Conservation (phyloP, 2,329 filamentous ascomycete genomes). For the Fusarium sp. region DNA sequence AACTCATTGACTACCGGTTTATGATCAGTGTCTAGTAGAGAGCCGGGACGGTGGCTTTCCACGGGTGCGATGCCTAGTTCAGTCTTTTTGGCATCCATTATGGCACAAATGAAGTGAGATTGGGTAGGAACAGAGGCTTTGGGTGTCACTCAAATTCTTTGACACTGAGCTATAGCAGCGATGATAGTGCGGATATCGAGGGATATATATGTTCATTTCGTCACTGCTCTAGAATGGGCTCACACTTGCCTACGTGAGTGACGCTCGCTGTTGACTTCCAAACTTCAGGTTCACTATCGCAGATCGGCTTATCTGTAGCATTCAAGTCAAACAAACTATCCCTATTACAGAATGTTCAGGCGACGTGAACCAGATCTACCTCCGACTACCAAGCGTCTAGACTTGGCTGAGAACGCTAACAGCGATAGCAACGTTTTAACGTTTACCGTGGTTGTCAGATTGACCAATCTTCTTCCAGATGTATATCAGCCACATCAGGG, state of each 20-base stretch:
- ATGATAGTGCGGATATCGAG: not conserved
- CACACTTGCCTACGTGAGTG: too few relatives aligned
- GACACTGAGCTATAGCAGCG: not conserved
- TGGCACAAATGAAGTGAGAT: not conserved
- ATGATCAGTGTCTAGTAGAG: fast-evolving
- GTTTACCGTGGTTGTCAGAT: not conserved
- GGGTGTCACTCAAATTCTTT: not conserved
- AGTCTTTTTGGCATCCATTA: not conserved
- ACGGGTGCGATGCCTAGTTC: not conserved
- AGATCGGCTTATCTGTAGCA: not conserved
- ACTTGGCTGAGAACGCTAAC: not conserved
- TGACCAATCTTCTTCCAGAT: not conserved
- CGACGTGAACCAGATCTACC: not conserved
- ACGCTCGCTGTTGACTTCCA: fast-evolving
- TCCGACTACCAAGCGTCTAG: not conserved
- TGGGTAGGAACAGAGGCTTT: not conserved
- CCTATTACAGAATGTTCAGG: not conserved
- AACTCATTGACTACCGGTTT: not conserved
- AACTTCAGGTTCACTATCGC: not conserved
- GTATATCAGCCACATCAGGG: not conserved
- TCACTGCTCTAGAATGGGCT: not conserved
- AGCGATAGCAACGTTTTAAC: not conserved
- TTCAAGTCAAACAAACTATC: not conserved
- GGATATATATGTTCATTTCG: not conserved
- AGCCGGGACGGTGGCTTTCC: not conserved